A percentile compares a stretch with the other conserved stretches of the same genome.
Conservation (phyloP, 108 stramenopile genomes). For the Skeletonema marinoi region DNA sequence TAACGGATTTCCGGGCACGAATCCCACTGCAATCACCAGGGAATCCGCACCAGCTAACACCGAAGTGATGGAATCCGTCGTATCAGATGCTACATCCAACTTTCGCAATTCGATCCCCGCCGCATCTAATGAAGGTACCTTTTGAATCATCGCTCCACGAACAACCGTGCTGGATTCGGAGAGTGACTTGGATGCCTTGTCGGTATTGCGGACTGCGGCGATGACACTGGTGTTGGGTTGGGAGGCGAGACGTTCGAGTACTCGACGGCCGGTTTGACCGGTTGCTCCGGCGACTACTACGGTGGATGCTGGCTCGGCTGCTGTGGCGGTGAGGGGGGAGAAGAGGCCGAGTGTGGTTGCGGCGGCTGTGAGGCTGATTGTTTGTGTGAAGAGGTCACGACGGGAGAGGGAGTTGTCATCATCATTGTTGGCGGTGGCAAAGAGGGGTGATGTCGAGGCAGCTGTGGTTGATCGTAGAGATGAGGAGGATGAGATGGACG, state of each 20-base stretch:
- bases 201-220: slow-evolving; percentile 80
- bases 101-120: slow-evolving; percentile 51
- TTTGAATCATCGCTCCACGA: slow-evolving; percentile 81
- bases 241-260: slow-evolving; percentile 69
- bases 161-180: slow-evolving; percentile 64
- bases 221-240: slow-evolving; percentile 38
- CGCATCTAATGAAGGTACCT: slow-evolving; percentile 57
- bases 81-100: slow-evolving; percentile 68
- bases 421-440: background rate
- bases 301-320: background rate
- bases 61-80: slow-evolving; percentile 47
- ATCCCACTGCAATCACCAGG: slow-evolving; percentile 78
- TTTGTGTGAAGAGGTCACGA: slow-evolving; percentile 30
- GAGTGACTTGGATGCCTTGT: slow-evolving; percentile 65
- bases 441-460: background rate
- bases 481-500: background rate
- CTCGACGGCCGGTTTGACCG: slow-evolving; percentile 80
- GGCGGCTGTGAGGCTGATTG: background rate
- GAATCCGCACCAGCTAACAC: slow-evolving; percentile 63
- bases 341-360: slow-evolving; percentile 15
- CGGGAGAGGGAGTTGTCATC: slow-evolving; percentile 11
- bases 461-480: background rate
- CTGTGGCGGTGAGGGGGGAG: background rate
- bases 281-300: slow-evolving; percentile 86
- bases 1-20: slow-evolving; percentile 77